Evolutionary conservation across 2,329 filamentous ascomycete genomes (phyloP), one percentile per base, ranked within the genome.

Genomic region (Aspergillus pseudonomiae): DNA sequence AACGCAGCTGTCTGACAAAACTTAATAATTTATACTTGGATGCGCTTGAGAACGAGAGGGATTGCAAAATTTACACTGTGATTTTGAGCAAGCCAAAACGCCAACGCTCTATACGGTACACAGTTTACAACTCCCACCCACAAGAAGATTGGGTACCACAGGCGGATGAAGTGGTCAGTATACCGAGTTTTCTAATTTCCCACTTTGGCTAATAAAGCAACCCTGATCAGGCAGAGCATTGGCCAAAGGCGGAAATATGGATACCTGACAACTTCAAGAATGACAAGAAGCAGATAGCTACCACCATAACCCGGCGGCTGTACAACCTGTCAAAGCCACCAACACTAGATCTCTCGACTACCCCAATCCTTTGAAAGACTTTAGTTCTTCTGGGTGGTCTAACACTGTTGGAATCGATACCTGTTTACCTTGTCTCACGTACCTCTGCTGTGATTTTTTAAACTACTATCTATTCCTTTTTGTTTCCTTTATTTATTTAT

Each of bases 51-150:
- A 50, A 39, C 19, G 59, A 59, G 12, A 48, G 63, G 7, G 63
- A 64, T n/a, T 24, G 50, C n/a, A 48, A 50, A 14, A 57, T 64
- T n/a, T 64, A 59, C 34, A 39, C 28, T 16, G 12, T 64, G 50
- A n/a, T 61, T 14, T 32, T 56, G 36, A 60, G n/a, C n/a, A 60
- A 54, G 46, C 43, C 34, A 6, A 64, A 62, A 34, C 54, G 54
- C 14, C 52, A 16, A 43, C 43, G 34, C 9, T 36, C 26, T 36
- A 16, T 62, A n/a, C 59, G 41, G n/a, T 64, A 64, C 43, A 36
- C 52, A 28, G 61, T 59, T 16, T 64, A 61, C 34, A 64, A 64
- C 56, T 56, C 59, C n/a, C 55, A 62, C 21, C 59, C 59, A 10
- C n/a, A 59, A 16, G 56, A 64, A 16, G 50, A 61, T 12, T 64